Evolutionary conservation across 768 basidiomycete species (phyloP).

Genomic region (Trametes maxima): DNA sequence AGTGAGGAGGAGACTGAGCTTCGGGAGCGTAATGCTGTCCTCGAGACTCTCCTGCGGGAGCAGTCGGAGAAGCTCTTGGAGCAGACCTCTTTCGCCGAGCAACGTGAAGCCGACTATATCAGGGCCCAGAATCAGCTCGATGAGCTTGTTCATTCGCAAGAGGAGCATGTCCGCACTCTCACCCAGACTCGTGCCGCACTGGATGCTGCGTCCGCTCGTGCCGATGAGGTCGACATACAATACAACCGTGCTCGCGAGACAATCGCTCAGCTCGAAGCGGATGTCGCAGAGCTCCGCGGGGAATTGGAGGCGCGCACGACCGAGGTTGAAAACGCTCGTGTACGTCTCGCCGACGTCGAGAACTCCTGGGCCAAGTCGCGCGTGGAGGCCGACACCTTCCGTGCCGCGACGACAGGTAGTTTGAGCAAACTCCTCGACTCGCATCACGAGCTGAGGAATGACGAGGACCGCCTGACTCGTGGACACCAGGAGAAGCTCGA

Average conservation of each 20-base stretch:
- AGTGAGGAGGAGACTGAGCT: constrained; percentile 69
- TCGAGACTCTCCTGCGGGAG: constrained; percentile 73
- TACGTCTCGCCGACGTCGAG: constrained; percentile 77
- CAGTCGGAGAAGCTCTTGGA: constrained; percentile 73
- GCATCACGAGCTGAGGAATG: constrained; percentile 81
- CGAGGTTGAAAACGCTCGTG: constrained; percentile 72
- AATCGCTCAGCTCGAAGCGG: constrained; percentile 69
- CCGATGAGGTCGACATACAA: constrained; percentile 76
- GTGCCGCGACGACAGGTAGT: constrained; percentile 82
- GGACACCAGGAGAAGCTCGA: constrained; percentile 83
- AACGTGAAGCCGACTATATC: constrained; percentile 77
- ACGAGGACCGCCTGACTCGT: constrained; percentile 75
- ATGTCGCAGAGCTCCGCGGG: constrained; percentile 74
- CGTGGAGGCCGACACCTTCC: constrained; percentile 89
- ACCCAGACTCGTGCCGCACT: constrained; percentile 85
- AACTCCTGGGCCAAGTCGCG: constrained; percentile 91
- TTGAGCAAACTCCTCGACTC: constrained; percentile 87
- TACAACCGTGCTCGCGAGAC: constrained; percentile 72
- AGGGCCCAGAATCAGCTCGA: constrained; percentile 67
- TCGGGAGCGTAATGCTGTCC: constrained; percentile 57
- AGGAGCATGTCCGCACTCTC: constrained; percentile 85
- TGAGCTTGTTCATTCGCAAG: constrained; percentile 67
- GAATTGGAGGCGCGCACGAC: constrained; percentile 77
- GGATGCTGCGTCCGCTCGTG: constrained; percentile 70
- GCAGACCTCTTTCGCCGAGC: constrained; percentile 74